Conservation (phyloP, 257 asterid species). For the Plantago elongata region DNA sequence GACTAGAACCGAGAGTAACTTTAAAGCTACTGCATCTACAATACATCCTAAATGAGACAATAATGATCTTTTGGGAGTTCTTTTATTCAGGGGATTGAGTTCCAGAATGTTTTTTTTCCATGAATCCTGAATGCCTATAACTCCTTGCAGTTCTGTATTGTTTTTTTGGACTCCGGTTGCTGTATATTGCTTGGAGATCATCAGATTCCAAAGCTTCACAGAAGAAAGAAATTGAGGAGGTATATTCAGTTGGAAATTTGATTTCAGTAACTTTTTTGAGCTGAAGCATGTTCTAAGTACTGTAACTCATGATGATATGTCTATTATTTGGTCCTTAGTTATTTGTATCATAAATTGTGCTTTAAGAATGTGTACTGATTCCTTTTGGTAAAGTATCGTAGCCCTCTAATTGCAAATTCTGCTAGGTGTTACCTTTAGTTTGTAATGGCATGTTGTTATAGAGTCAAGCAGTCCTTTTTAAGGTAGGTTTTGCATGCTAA, state of each 20-base stretch:
- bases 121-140: conserved; percentile 17
- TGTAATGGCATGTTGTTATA: neutral
- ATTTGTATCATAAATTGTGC: neutral
- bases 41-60: neutral
- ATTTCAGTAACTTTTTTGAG: neutral
- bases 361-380: neutral
- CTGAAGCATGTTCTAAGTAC: too few species aligned
- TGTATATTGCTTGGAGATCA: conserved; percentile 85
- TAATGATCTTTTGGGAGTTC: conserved; percentile 7
- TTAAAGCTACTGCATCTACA: neutral
- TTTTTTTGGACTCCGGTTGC: conserved; percentile 87
- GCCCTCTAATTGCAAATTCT: too few species aligned
- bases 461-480: neutral
- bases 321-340: conserved; percentile 1
- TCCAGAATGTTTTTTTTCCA: neutral
- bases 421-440: neutral
- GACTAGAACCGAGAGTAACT: too few species aligned
- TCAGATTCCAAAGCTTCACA: conserved; percentile 84
- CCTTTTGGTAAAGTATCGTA: neutral
- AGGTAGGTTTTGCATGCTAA: neutral
- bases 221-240: conserved; percentile 93
- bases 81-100: conserved; percentile 4
- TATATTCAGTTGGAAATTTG: conserved; percentile 28
- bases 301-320: conserved; percentile 13
- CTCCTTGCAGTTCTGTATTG: conserved; percentile 75